Evolutionary conservation across 1,139 yeast genomes (phyloP).

Genomic region (Suhomyces maxii): DNA sequence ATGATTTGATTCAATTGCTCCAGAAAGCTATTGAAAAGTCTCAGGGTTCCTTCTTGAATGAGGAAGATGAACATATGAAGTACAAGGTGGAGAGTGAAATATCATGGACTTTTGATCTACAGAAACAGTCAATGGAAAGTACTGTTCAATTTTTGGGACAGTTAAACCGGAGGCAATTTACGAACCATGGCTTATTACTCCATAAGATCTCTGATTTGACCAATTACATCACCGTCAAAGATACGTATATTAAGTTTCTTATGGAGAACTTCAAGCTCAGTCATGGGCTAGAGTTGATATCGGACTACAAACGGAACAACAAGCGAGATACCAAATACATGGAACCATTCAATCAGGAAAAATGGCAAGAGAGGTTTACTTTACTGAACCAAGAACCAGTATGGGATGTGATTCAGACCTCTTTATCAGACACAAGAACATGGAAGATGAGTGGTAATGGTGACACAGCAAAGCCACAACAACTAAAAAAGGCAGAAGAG

Average conservation of each 20-base stretch:
- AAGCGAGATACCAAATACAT: constrained; percentile 15
- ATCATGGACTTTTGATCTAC: constrained; percentile 27
- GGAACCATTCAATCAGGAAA: constrained; percentile 16
- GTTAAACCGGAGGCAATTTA: constrained; percentile 26
- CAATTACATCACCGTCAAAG: constrained; percentile 28
- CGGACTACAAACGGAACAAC: constrained; percentile 25
- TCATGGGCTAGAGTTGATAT: constrained; percentile 37
- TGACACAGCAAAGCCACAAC: background rate
- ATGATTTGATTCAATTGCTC: constrained; percentile 1
- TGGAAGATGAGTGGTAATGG: constrained; percentile 8
- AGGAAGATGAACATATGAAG: background rate
- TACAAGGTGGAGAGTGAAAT: constrained; percentile 6
- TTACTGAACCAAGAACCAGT: background rate
- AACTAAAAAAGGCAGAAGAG: no score
- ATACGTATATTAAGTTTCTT: constrained; percentile 35
- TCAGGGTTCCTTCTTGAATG: background rate
- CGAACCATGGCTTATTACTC: constrained; percentile 22
- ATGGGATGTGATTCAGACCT: constrained; percentile 2
- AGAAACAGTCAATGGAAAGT: constrained; percentile 7
- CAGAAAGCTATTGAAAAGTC: background rate
- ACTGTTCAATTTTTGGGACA: constrained; percentile 20
- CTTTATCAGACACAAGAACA: constrained; percentile 7
- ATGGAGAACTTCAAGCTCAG: constrained; percentile 38
- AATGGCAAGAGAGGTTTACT: constrained; percentile 18
- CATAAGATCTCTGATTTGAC: constrained; percentile 24